These are phyloP conservation scores for Astrothelium subdiscretum DNA, from an alignment of 495 filamentous ascomycete species.

Conservation along the genomic window DNA sequence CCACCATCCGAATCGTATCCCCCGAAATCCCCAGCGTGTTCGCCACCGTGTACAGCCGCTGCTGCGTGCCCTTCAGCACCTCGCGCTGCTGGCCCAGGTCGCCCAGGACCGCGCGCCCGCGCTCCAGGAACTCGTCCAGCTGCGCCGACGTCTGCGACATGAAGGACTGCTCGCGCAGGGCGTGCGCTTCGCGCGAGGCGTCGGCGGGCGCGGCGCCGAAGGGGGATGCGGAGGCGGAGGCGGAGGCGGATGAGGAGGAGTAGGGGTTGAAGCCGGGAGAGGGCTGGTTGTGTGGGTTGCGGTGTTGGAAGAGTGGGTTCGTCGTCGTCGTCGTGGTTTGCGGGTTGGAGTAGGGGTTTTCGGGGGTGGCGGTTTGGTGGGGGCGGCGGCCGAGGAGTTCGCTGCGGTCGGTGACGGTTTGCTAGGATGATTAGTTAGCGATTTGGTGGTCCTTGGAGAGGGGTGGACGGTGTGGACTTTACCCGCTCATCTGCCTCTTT, in stretches of 20 bases:
- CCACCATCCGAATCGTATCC: conserved; percentile 93
- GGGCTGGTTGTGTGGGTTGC: conserved; percentile 20
- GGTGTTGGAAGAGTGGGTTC: conserved; percentile 29
- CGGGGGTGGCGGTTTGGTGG: conserved; percentile 75
- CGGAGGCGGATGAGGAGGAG: conserved; percentile 17
- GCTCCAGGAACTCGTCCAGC: conserved; percentile 86
- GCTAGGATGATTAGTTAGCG: conserved; percentile 24
- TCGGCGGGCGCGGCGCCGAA: conserved; percentile 46
- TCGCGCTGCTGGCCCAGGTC: conserved; percentile 86
- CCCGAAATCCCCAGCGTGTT: conserved; percentile 90
- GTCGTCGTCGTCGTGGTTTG: conserved; percentile 29
- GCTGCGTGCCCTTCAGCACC: conserved; percentile 88
- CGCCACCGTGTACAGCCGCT: conserved; percentile 77
- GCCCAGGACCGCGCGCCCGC: conserved; percentile 77
- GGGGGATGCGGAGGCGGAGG: conserved; percentile 11
- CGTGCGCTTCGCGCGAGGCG: conserved; percentile 62
- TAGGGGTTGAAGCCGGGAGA: conserved; percentile 28
- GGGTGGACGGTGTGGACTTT: neutral
- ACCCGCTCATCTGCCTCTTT: conserved; percentile 52
- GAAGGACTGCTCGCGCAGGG: conserved; percentile 85
- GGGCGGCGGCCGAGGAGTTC: conserved; percentile 88
- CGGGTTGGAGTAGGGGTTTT: conserved; percentile 86
- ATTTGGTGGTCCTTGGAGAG: neutral
- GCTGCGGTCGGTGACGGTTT: conserved; percentile 57
- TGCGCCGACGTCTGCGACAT: conserved; percentile 63